Base-by-base conservation (phyloP, 495 filamentous ascomycete species). In the Tuber magnatum region DNA sequence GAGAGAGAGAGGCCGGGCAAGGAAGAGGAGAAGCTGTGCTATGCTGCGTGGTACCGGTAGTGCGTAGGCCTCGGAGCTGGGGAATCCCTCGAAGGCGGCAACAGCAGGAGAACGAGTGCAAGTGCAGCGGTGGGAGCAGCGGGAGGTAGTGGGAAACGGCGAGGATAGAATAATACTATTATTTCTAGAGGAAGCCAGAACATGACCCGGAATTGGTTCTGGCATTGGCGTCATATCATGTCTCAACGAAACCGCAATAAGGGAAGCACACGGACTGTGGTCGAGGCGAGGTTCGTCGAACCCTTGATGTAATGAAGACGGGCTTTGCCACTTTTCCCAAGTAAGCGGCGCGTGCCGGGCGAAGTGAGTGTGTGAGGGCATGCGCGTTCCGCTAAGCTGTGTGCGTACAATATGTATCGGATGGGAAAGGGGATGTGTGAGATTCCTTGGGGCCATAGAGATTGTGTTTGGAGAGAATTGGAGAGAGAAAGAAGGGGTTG, bases 341-440 rank as follows among this genome's bases (percentile, higher is more conserved):
- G 80, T 79, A 78, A 81, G 80, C 80, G 80, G 80, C 80, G 80
- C 80, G 80, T 79, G 80, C 80, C 80, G 79, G 80, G 80, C 80
- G 80, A 76, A 81, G 80, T 79, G 76, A 78, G 79, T 65, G 79
- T 51, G 74, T 72, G 73, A 75, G 78, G 73, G 73, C 75, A 78
- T 81, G 77, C 76, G 77, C 77, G 77, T 79, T 79, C 77, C 77
- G 77, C 76, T 79, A 79, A 79, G 77, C 77, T 79, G 73, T 79
- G 77, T 79, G 77, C 76, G 76, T 79, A 61, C 51, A 61, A 61
- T 61, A 65, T 78, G 76, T 79, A 79, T 79, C 76, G 77, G 72
- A 79, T 79, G 65, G 76, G 77, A 79, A 75, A 79, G 78, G 78
- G 73, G 77, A 75, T 69, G 77, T 79, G 77, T 79, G 77, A 78